These are phyloP conservation scores for Mortierella hygrophila DNA, from an alignment of 192 early-diverging fungal species.

Conservation along the genomic window DNA sequence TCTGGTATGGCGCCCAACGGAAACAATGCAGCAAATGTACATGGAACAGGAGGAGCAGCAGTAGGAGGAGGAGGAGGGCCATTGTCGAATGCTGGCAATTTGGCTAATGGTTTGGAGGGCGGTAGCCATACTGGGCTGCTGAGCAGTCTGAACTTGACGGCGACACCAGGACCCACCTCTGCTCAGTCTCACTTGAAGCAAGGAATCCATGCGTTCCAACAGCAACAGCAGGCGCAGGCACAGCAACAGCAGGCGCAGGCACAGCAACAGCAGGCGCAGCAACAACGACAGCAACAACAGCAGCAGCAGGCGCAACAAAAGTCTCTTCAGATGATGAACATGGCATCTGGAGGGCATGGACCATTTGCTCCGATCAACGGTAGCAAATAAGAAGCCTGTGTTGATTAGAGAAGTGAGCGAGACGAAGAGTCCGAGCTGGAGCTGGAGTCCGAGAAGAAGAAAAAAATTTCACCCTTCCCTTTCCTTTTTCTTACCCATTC, in stretches of 20 bases:
- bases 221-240: neutral
- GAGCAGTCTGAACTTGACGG: slow-evolving; percentile 34
- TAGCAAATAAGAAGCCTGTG: neutral
- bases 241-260: slow-evolving; percentile 22
- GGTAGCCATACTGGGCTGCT: slow-evolving; percentile 19
- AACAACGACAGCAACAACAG: slow-evolving; percentile 22
- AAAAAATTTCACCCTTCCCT: neutral
- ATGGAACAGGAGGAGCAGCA: slow-evolving; percentile 10
- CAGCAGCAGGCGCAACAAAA: slow-evolving; percentile 41
- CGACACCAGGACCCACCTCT: slow-evolving; percentile 13
- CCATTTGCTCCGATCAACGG: slow-evolving; percentile 21
- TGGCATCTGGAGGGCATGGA: slow-evolving; percentile 32
- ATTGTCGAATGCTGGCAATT: slow-evolving; percentile 8
- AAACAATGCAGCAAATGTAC: neutral
- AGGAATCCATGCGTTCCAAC: neutral
- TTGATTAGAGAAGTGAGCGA: neutral
- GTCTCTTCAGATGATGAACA: slow-evolving; percentile 43
- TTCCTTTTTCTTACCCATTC: neutral
- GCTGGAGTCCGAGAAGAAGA: neutral
- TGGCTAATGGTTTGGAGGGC: slow-evolving; percentile 32
- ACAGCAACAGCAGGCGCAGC: slow-evolving; percentile 24
- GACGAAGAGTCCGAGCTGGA: neutral
- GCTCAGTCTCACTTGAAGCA: slow-evolving; percentile 26
- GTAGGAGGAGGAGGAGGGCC: slow-evolving; percentile 12
- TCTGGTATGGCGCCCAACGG: slow-evolving; percentile 17